Percentiles rank a stretch among this genome's conserved stretches.
These are phyloP conservation scores for Cytospora paraplurivora DNA, from an alignment of 2,329 filamentous ascomycete species.

Conservation along the genomic window DNA sequence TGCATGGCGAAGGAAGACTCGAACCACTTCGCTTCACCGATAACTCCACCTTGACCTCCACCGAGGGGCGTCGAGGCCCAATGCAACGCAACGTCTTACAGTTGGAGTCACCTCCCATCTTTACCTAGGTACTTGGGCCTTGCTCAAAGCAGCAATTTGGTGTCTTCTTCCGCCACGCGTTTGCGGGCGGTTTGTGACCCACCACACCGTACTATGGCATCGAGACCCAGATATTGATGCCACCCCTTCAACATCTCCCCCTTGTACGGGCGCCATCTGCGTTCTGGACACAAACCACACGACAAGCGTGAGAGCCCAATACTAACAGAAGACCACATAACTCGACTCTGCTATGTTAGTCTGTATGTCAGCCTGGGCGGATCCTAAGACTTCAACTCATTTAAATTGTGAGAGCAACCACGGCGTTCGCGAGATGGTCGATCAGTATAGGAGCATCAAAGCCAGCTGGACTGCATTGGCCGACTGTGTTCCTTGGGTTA, in stretches of 20 bases:
- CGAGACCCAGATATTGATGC: background rate
- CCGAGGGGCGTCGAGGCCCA: background rate
- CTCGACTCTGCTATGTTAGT: background rate
- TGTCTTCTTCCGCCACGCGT: background rate
- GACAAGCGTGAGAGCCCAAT: background rate
- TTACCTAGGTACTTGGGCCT: background rate
- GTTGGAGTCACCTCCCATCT: background rate
- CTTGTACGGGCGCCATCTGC: background rate
- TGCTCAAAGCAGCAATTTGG: background rate
- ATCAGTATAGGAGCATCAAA: background rate
- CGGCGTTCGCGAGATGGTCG: background rate
- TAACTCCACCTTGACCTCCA: background rate
- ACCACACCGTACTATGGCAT: background rate
- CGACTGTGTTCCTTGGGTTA: conserved; percentile 7
- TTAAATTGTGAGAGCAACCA: background rate
- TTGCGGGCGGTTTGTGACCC: background rate
- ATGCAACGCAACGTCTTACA: background rate
- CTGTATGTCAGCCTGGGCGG: background rate
- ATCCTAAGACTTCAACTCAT: background rate
- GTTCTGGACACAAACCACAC: background rate
- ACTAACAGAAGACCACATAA: background rate
- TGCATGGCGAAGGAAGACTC: background rate
- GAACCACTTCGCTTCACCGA: background rate
- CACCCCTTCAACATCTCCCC: background rate
- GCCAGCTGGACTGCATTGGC: background rate